Evolutionary conservation across 1,139 yeast species (phyloP).

Genomic region (Yamadazyma triangularis): DNA sequence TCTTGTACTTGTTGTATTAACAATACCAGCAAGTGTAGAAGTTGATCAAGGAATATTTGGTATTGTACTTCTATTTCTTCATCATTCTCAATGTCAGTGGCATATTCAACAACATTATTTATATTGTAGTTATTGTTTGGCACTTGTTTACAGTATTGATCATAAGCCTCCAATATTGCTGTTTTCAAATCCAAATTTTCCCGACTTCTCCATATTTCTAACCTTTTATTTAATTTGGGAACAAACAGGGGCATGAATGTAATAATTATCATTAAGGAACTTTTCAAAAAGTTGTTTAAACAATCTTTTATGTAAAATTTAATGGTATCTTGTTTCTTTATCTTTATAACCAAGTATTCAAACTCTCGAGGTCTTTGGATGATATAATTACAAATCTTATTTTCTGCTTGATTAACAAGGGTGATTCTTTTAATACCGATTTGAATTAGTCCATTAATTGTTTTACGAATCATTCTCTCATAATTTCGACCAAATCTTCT

Average conservation of each 20-base stretch:
- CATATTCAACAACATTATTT: constrained; percentile 1
- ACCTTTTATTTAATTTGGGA: constrained; percentile 9
- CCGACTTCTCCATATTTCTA: constrained; percentile 15
- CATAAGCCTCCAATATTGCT: constrained; percentile 7
- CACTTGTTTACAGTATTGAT: constrained; percentile 1
- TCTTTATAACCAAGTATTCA: constrained; percentile 16
- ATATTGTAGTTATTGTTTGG: constrained; percentile 1
- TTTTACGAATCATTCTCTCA: constrained; percentile 1
- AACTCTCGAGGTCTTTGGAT: constrained; percentile 22
- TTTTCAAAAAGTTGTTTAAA: constrained; percentile 17
- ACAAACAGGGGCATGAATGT: constrained; percentile 19
- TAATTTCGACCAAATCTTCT: constrained; percentile 2
- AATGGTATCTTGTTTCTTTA: constrained; percentile 7
- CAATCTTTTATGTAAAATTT: constrained; percentile 11
- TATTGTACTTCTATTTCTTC: constrained; percentile 6
- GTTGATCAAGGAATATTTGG: constrained; percentile 8
- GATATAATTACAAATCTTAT: constrained; percentile 14
- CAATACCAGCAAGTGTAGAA: constrained; percentile 4
- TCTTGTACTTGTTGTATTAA: not conserved
- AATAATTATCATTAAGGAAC: constrained; percentile 15
- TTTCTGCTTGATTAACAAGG: constrained; percentile 4
- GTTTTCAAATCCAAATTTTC: constrained; percentile 17
- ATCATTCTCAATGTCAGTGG: not conserved
- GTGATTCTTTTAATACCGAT: constrained; percentile 6
- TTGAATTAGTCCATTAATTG: constrained; percentile 2